phyloP scores from a whole-genome alignment of 495 filamentous ascomycete genomes.

The Aspergillus sclerotioniger region DNA sequence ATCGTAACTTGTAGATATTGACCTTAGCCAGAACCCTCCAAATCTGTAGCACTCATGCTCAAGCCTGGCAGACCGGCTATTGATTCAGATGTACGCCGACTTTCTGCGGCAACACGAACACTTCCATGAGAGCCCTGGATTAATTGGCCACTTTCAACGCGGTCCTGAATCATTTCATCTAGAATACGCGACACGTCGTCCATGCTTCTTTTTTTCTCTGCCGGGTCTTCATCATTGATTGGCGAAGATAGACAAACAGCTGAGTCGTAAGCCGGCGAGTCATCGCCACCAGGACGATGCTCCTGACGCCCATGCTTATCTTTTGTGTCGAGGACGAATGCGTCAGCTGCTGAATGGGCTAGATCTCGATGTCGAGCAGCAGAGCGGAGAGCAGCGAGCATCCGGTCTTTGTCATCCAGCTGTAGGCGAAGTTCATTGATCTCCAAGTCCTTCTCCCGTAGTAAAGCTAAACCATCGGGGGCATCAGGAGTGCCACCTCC shows the following conservation, averaged over 20 bases:
- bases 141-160: conserved; percentile 67
- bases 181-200: conserved; percentile 88
- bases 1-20: not conserved
- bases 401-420: conserved; percentile 93
- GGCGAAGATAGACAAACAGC: conserved; percentile 23
- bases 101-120: conserved; percentile 44
- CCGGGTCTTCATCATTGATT: conserved; percentile 27
- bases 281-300: not conserved
- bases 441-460: conserved; percentile 91
- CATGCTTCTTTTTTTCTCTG: conserved; percentile 65
- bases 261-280: conserved; percentile 7
- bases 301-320: conserved; percentile 27
- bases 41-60: conserved; percentile 20
- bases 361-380: conserved; percentile 83
- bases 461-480: conserved; percentile 59
- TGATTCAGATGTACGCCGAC: conserved; percentile 37
- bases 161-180: conserved; percentile 91
- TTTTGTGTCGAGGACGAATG: conserved; percentile 32
- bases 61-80: conserved; percentile 27
- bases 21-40: not conserved
- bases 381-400: conserved; percentile 84
- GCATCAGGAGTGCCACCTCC: conserved; percentile 63
- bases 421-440: conserved; percentile 86
- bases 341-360: conserved; percentile 60
- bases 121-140: conserved; percentile 58